Evolutionary conservation across 305 asterid genomes (phyloP), one percentile per base, ranked within the genome.

Genomic region (Solanum chacoense): DNA sequence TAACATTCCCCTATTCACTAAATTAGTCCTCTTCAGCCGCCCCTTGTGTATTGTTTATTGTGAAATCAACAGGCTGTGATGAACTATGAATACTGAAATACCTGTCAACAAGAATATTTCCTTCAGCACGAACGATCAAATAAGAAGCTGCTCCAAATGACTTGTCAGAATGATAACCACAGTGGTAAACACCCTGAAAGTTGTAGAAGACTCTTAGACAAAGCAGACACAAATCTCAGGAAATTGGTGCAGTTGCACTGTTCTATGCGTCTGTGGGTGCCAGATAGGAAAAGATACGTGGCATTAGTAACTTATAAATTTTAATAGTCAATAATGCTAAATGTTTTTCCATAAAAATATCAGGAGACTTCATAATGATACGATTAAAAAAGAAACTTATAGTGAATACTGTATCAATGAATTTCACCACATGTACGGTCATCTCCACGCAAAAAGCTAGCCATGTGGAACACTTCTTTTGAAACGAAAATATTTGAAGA

Each of bases 31-130:
- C 69, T 28, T 26, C 38, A 18, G 40, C 20, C 29, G n/a, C 29
- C 72, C 16, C 35, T 28, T 7, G 11, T 45, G 28, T 26, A 26
- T 80, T 29, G 71, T 81, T 42, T 45, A 45, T 29, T 81, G 71
- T 81, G 34, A 81, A 81, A 29, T 45, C 86, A 81, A 45, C 38
- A 81, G 38, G 71, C 86, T 28, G 71, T 45, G 71, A 28, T 45
- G 71, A 81, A 45, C 38, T 45, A 81, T 81, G 86, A 81, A 81
- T 81, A 29, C 72, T 81, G 29, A 89, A 45, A 40, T 90, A 94
- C 98, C 96, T 93, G 92, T 95, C 98, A 40, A 95, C 91, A 24
- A 95, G 91, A 92, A 95, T 94, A 92, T 95, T 94, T 88, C 97
- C 98, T 89, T 93, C 93, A 1, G 94, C 95, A 31, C 91, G 95